Evolutionary conservation across 176 grass and related monocot species (phyloP), one percentile per base, ranked within the genome.

Genomic region (Alopecurus myosuroides): DNA sequence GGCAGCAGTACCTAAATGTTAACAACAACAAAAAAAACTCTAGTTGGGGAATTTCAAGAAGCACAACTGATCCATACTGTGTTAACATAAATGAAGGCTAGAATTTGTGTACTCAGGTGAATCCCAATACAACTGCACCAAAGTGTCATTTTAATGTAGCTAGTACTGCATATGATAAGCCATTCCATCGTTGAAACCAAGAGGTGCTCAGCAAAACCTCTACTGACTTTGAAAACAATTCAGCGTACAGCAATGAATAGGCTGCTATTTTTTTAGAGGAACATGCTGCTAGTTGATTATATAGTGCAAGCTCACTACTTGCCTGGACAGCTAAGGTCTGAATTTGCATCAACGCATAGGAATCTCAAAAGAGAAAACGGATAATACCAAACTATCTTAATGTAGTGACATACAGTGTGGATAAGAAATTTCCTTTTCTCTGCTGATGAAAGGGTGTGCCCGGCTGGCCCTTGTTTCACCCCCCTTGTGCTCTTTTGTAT

Each of bases 371-470:
- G 9, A 4, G 22, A 55, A 81, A 81, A 36, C 0, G 33, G 31
- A 72, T 0, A 8, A 74, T 45, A 61, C 53, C 4, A 77, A 72
- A 87, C 19, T 65, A 86, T 83, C 53, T 53, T 35, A 52, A 64
- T 62, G 49, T 91, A 98, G 79, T 34, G 13, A 74, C 77, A 40
- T 91, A 95, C 91, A 67, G 89, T 93, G 49, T 85, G 77, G 70
- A 95, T 31, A 86, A 98, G 91, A 70, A 95, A 98, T 61, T 91
- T 95, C 80, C 78, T 86, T 88, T 95, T 95, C 72, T 98, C 90
- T 4, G 34, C 31, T 68, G 89, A 82, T 49, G 95, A 87, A 11
- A 92, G 79, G 51, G 88, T 91, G 60, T 88, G 91, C 56, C 90
- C 90, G 51, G 68, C 34, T 4, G 81, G 91, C 12, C 85, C 81